Percentiles rank a stretch among this genome's conserved stretches.
Conservation (phyloP, 148 eudicot species). For the Linanthus parryae region DNA sequence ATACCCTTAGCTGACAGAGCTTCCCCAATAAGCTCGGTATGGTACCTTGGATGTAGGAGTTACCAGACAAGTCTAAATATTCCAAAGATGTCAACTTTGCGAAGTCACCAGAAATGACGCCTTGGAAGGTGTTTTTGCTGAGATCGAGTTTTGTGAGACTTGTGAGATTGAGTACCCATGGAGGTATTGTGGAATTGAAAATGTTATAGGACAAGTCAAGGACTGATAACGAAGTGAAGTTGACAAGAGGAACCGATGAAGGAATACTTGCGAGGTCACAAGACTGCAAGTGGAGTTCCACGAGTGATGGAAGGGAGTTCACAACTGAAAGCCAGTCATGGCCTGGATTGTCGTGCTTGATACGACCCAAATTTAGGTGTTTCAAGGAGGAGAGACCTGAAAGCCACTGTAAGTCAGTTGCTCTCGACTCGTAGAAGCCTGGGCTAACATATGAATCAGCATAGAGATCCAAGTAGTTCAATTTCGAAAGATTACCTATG, state of each 20-base stretch:
- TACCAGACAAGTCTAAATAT: constrained; percentile 4
- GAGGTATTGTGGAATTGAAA: constrained; percentile 19
- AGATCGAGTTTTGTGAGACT: constrained; percentile 11
- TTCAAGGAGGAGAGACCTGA: no score
- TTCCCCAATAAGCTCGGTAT: constrained; percentile 6
- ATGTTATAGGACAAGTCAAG: constrained; percentile 21
- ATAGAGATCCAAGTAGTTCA: no score
- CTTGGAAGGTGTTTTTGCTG: constrained; percentile 1
- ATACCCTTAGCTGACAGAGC: constrained; percentile 10
- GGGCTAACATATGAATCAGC: no score
- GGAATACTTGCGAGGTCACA: constrained; percentile 14
- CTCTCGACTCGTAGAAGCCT: no score
- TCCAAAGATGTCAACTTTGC: constrained; percentile 4
- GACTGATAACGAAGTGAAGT: constrained; percentile 12
- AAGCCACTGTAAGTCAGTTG: no score
- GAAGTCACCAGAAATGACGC: constrained; percentile 6
- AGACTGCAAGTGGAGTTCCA: constrained; percentile 9
- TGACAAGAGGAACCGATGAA: constrained; percentile 4
- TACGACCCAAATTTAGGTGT: no score
- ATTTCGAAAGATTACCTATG: no score
- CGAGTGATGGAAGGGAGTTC: constrained; percentile 13
- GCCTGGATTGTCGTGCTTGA: no score
- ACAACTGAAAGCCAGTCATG: constrained; percentile 14
- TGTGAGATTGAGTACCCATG: constrained; percentile 18
- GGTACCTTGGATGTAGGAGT: neutral